phyloP scores from a whole-genome alignment of 345 rosid species.

The Nephelium lappaceum region DNA sequence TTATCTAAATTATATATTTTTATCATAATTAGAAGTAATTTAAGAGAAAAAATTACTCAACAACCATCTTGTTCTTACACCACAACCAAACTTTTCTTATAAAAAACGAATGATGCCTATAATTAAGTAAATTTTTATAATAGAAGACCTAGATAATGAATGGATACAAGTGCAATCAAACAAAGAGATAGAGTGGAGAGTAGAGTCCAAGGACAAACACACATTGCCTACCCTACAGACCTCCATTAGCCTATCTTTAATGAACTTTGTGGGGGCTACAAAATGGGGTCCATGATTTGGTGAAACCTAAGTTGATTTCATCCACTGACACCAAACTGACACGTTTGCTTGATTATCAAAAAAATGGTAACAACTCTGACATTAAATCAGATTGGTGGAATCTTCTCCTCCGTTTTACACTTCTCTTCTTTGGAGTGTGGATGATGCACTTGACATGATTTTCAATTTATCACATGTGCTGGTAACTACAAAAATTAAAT shows the following conservation, averaged over 20 bases:
- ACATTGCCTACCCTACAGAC: neutral
- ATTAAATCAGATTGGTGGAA: slow-evolving; percentile 5
- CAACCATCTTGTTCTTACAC: too few species aligned
- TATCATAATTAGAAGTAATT: too few species aligned
- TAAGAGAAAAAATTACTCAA: too few species aligned
- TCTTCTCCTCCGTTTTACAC: neutral
- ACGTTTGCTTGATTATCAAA: neutral
- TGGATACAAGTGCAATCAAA: neutral
- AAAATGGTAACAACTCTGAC: slow-evolving; percentile 5
- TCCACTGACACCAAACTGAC: slow-evolving; percentile 19
- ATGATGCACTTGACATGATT: neutral
- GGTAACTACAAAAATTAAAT: neutral
- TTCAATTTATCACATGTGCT: neutral
- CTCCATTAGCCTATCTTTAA: neutral
- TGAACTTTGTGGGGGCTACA: neutral
- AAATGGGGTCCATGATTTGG: slow-evolving; percentile 7
- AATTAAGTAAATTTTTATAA: too few species aligned
- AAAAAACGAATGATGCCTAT: too few species aligned
- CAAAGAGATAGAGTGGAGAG: neutral
- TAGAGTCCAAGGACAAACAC: neutral
- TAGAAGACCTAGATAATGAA: too few species aligned
- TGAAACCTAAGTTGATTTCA: slow-evolving; percentile 37
- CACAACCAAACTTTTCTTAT: too few species aligned
- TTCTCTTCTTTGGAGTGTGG: neutral
- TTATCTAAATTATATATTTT: too few species aligned